These are phyloP conservation scores for Mollisia scopiformis DNA, from an alignment of 2,329 filamentous ascomycete genomes.

Conservation along the genomic window DNA sequence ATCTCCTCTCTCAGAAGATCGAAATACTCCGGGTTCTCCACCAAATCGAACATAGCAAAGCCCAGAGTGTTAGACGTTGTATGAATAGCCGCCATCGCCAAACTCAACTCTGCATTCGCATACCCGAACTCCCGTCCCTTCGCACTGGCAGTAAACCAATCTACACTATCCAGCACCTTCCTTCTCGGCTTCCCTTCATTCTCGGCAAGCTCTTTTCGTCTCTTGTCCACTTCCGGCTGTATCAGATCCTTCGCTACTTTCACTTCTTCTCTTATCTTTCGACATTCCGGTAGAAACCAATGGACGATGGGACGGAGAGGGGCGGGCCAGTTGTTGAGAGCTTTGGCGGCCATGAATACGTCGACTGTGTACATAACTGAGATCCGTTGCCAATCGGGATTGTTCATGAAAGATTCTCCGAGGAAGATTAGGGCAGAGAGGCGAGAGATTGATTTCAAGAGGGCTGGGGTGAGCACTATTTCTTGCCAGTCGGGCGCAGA, in stretches of 20 bases:
- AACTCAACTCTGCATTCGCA: conserved; percentile 39
- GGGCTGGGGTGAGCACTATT: conserved; percentile 38
- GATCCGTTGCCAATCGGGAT: conserved; percentile 50
- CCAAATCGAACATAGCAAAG: conserved; percentile 44
- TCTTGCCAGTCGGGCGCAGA: conserved; percentile 43
- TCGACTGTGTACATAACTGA: conserved; percentile 47
- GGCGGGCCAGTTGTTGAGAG: conserved; percentile 45
- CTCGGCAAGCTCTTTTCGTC: conserved; percentile 12
- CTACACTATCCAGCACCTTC: conserved; percentile 42
- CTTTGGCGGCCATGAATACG: conserved; percentile 39
- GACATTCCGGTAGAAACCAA: conserved; percentile 46
- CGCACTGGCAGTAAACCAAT: conserved; percentile 46
- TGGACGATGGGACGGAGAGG: conserved; percentile 46
- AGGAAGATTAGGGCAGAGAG: conserved; percentile 54
- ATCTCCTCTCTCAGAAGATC: conserved; percentile 47
- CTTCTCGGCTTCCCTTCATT: conserved; percentile 25
- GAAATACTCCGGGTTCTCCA: conserved; percentile 43
- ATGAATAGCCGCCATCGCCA: conserved; percentile 10
- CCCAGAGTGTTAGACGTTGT: conserved; percentile 37
- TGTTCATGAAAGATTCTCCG: conserved; percentile 47
- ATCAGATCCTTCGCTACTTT: conserved; percentile 41
- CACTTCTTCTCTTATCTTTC: conserved; percentile 42
- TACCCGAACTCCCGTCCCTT: conserved; percentile 37
- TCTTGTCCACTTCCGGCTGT: conserved; percentile 27
- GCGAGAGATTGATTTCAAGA: conserved; percentile 49